Evolutionary conservation across 106 monocot species (phyloP).

Genomic region (Chionographis japonica): DNA sequence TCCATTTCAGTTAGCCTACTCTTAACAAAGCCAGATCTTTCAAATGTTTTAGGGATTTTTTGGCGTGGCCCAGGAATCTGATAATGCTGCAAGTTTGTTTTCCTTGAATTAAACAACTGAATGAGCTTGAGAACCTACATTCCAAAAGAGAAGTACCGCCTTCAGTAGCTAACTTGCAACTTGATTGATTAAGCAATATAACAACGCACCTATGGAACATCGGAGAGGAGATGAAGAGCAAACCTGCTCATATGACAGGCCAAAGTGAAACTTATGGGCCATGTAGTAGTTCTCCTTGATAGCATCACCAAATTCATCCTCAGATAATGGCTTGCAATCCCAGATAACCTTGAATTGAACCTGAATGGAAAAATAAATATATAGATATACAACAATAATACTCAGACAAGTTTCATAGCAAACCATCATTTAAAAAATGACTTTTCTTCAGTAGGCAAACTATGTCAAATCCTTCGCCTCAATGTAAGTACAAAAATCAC

Average conservation of each 20-base stretch:
- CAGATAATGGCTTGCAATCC: slow-evolving; percentile 18
- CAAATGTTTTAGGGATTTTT: neutral
- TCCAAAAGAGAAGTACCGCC: neutral
- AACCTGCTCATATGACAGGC: slow-evolving; percentile 23
- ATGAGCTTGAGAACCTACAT: slow-evolving; percentile 22
- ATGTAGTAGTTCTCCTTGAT: slow-evolving; percentile 29
- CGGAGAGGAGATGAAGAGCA: no score
- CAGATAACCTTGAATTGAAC: slow-evolving; percentile 19
- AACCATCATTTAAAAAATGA: no score
- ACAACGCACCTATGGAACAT: no score
- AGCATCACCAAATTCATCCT: slow-evolving; percentile 22
- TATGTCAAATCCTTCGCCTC: no score
- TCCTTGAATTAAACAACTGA: slow-evolving; percentile 17
- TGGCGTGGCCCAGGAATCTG: neutral
- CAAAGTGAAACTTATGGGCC: slow-evolving; percentile 17
- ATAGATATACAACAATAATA: no score
- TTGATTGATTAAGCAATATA: no score
- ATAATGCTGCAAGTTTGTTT: neutral
- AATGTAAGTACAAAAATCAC: no score
- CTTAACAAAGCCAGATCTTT: neutral
- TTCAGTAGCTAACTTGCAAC: neutral
- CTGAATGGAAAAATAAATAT: slow-evolving; percentile 1
- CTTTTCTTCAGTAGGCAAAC: no score
- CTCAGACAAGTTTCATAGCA: no score
- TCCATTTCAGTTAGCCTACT: neutral